These are phyloP conservation scores for Suillus fuscotomentosus DNA, from an alignment of 768 basidiomycete species.

Conservation along the genomic window DNA sequence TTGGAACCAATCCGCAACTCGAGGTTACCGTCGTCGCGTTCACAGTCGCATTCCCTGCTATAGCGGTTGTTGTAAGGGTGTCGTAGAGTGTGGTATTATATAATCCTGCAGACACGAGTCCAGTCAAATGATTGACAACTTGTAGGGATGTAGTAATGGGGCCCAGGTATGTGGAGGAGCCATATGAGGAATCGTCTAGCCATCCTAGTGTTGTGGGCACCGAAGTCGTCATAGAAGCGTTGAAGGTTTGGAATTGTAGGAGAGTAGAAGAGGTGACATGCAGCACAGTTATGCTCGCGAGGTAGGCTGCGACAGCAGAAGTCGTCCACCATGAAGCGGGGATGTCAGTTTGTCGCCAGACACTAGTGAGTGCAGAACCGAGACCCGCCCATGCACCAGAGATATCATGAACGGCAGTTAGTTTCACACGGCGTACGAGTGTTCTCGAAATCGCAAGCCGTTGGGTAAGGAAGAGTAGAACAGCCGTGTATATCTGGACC, in stretches of 20 bases:
- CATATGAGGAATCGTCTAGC: neutral
- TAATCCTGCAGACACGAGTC: constrained; percentile 3
- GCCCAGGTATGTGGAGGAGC: neutral
- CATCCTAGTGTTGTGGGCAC: constrained; percentile 1
- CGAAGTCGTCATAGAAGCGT: neutral
- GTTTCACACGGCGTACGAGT: constrained; percentile 7
- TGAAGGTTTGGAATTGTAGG: constrained; percentile 12
- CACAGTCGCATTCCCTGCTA: constrained; percentile 8
- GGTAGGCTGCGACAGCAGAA: constrained; percentile 10
- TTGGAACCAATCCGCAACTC: constrained; percentile 4
- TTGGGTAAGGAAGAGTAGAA: constrained; percentile 14
- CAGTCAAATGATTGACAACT: neutral
- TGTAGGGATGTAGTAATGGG: neutral
- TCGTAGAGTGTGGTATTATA: constrained; percentile 14
- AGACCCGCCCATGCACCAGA: constrained; percentile 16
- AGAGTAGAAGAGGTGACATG: constrained; percentile 19
- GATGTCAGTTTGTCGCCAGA: constrained; percentile 15
- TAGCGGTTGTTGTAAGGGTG: neutral
- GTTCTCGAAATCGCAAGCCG: constrained; percentile 8
- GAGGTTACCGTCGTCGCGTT: constrained; percentile 13
- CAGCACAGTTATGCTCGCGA: constrained; percentile 13
- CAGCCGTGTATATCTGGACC: constrained; percentile 11
- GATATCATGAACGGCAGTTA: constrained; percentile 16
- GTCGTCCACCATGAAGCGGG: constrained; percentile 9
- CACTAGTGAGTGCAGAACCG: constrained; percentile 11